Evolutionary conservation across 2,329 filamentous ascomycete species (phyloP), one percentile per base, ranked within the genome.

Genomic region (Aspergillus amoenus): DNA sequence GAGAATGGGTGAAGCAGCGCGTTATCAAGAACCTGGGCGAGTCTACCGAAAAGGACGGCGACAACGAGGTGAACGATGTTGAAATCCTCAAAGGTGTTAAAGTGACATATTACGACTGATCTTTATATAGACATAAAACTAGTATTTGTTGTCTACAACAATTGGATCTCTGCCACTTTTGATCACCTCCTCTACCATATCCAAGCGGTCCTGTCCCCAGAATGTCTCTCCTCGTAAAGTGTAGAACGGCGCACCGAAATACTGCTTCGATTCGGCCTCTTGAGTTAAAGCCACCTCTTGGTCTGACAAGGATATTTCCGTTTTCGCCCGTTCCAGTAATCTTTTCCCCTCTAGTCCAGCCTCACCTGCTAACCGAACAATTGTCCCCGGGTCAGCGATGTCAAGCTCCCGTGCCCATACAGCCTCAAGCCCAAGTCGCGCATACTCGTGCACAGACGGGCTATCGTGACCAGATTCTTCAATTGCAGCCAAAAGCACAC

Each of bases 401-500:
- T 55, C 18, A 15, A 55, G 17, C 12, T 55, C 52, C 12, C 45
- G 15, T 5, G 44, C 52, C 52, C 52, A 55, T 1, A 55, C 52
- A 8, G 58, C 60, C 21, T 62, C 57, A 0, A 62, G 27, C 1
- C 61, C 57, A 6, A 48, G 47, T 11, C 57, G 59, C 17, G 54
- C 59, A 40, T 53, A 62, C 18, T 57, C 52, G n/a, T 57, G 48
- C 1, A 63, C 55, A 4, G 44, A 18, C 12, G 21, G 6, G 39
- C 40, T 43, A 17, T 60, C 59, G 13, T 60, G 21, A 24, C 22
- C 55, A 1, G 24, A 22, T 5, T 57, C 55, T 15, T 48, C 50
- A 27, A 67, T 62, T 0, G 63, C 64, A 2, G 65, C 67, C 1
- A 68, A 52, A 1, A 69, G 57, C 15, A 69, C 65, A 1, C 65